Evolutionary conservation across 2,329 filamentous ascomycete species (phyloP).

Genomic region (Neodidymelliopsis sp.): DNA sequence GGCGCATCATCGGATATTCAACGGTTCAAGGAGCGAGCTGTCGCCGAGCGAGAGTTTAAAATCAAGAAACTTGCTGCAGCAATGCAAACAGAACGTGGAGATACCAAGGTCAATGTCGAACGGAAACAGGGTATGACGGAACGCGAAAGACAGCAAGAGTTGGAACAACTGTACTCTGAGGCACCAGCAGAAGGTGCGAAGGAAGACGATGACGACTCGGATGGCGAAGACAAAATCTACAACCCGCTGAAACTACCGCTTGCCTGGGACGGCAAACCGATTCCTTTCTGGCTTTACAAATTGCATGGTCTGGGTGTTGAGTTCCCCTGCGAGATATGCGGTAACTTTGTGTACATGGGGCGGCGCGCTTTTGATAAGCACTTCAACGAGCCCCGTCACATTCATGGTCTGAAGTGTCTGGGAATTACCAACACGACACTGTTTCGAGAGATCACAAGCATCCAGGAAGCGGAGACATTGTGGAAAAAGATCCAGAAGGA

Average conservation of each 20-base stretch:
- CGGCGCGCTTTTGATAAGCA: conserved; percentile 97
- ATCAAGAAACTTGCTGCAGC: conserved; percentile 79
- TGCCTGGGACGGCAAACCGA: conserved; percentile 98
- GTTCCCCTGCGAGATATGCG: conserved; percentile 94
- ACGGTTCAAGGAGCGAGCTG: conserved; percentile 80
- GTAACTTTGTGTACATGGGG: conserved; percentile 99
- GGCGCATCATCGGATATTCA: conserved; percentile 30
- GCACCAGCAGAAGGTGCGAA: conserved; percentile 62
- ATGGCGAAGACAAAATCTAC: conserved; percentile 82
- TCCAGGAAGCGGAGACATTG: conserved; percentile 84
- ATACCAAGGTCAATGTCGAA: conserved; percentile 94
- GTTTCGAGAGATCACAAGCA: conserved; percentile 92
- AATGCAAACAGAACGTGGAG: conserved; percentile 86
- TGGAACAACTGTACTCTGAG: conserved; percentile 82
- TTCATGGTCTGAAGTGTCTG: conserved; percentile 91
- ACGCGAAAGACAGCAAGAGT: conserved; percentile 89
- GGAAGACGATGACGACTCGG: conserved; percentile 72
- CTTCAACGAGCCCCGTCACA: conserved; percentile 92
- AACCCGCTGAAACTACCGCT: conserved; percentile 95
- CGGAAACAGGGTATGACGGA: conserved; percentile 98
- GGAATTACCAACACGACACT: conserved; percentile 91
- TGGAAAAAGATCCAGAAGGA: conserved; percentile 95
- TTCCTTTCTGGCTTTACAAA: conserved; percentile 98
- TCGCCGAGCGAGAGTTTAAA: conserved; percentile 87
- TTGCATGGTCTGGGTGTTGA: conserved; percentile 94